phyloP scores from a whole-genome alignment of 139 green algal species.

The Zygnema cylindricum region DNA sequence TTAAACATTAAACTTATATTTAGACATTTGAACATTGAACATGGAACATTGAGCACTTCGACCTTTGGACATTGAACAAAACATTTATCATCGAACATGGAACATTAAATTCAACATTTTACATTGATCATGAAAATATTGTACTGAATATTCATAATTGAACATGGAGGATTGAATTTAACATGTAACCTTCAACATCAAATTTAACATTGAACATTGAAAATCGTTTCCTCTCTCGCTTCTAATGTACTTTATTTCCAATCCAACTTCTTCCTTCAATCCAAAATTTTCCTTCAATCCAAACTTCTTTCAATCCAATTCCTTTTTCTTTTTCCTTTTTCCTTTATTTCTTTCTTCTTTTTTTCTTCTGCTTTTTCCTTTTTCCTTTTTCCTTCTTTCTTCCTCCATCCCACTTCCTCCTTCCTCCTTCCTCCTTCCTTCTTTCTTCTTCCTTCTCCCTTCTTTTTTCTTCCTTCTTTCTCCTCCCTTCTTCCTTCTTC shows the following conservation, averaged over 20 bases:
- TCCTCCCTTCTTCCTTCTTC: not conserved
- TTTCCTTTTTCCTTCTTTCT: not conserved
- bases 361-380: not conserved
- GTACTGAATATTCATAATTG: not conserved
- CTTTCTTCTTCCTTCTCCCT: not conserved
- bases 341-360: not conserved
- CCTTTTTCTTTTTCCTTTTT: not conserved
- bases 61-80: too few relatives aligned
- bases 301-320: not conserved
- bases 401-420: not conserved
- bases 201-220: not conserved
- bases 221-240: not conserved
- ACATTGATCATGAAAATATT: not conserved
- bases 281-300: not conserved
- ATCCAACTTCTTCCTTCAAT: constrained; percentile 1
- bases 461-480: not conserved
- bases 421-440: not conserved
- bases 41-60: too few relatives aligned
- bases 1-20: too few relatives aligned
- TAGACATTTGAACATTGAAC: too few relatives aligned
- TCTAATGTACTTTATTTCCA: not conserved
- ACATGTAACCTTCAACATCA: not conserved
- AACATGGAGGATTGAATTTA: not conserved
- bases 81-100: not conserved
- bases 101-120: not conserved